Evolutionary conservation across 495 filamentous ascomycete genomes (phyloP), one percentile per base, ranked within the genome.

Genomic region (Penicillium coprophilum): DNA sequence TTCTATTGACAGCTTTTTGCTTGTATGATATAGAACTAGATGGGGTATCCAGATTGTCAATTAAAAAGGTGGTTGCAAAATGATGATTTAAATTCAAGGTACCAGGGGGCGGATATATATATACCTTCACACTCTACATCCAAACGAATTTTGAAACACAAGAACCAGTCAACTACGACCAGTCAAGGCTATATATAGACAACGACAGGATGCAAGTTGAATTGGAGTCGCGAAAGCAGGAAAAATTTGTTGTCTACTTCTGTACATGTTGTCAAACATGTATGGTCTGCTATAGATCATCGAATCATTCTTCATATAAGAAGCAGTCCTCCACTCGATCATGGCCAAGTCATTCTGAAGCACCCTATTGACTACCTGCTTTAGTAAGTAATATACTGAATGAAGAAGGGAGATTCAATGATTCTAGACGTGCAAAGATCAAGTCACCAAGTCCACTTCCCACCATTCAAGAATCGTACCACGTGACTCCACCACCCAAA

Each of bases 401-500:
- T 23, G 11, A 6, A 38, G 17, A 17, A 17, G 8, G 34, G 17
- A 9, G n/a, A 8, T 17, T n/a, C 8, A 8, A 6, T 47, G 17
- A 31, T 8, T 47, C 7, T 20, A 5, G 13, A 10, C 2, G 13
- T 28, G 17, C 10, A 20, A 47, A 15, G 31, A 12, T 31, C 45
- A 20, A 32, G 15, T 31, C 5, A 11, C 8, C 27, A 31, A 32
- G 15, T 31, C 10, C 11, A n/a, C 17, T 21, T 32, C 45, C 10
- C 19, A n/a, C 4, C 45, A 2, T 9, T 19, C n/a, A 12, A 47
- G 4, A 40, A n/a, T 15, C 41, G 12, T 9, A 34, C 36, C 54
- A 56, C 54, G 54, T 56, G 54, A 54, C 30, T 38, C 4, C 13
- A 34, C 4, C 51, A 53, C 30, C 41, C 52, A 54, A 54, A 46